Evolutionary conservation across 768 basidiomycete species (phyloP).

Genomic region (Lactarius akahatsu): DNA sequence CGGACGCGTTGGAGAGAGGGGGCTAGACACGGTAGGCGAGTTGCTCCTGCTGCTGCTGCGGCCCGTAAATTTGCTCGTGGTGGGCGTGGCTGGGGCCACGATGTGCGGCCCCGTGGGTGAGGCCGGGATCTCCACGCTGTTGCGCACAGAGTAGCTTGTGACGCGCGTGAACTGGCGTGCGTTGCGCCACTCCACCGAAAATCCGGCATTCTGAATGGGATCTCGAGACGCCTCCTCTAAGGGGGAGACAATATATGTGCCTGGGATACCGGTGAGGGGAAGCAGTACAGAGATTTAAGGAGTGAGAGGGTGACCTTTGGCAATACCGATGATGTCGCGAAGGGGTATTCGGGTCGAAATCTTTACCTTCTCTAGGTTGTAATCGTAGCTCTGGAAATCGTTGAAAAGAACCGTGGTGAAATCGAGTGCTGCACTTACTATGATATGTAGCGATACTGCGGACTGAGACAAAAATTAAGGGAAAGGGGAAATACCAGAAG

Average conservation of each 20-base stretch:
- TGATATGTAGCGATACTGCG: conserved; percentile 64
- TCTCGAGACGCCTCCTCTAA: conserved; percentile 91
- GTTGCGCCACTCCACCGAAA: conserved; percentile 76
- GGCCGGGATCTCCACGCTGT: conserved; percentile 46
- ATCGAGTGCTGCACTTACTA: conserved; percentile 50
- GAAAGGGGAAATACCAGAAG: conserved; percentile 31
- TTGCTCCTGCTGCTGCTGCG: background rate
- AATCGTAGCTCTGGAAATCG: conserved; percentile 77
- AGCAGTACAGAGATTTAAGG: background rate
- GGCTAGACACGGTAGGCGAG: conserved; percentile 4
- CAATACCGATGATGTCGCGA: conserved; percentile 70
- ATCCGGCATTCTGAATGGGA: conserved; percentile 84
- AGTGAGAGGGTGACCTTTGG: conserved; percentile 56
- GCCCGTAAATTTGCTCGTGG: background rate
- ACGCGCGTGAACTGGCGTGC: conserved; percentile 70
- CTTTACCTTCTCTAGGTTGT: conserved; percentile 88
- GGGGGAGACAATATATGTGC: conserved; percentile 93
- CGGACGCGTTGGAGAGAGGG: conserved; percentile 3
- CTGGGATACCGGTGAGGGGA: conserved; percentile 39
- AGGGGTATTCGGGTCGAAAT: conserved; percentile 88
- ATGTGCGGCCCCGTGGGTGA: conserved; percentile 4
- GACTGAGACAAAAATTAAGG: conserved; percentile 33
- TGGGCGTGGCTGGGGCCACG: background rate
- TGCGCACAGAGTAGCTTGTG: conserved; percentile 84
- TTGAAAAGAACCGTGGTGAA: background rate